phyloP scores from a whole-genome alignment of 352 stramenopile species.

The Plasmopara viticola region DNA sequence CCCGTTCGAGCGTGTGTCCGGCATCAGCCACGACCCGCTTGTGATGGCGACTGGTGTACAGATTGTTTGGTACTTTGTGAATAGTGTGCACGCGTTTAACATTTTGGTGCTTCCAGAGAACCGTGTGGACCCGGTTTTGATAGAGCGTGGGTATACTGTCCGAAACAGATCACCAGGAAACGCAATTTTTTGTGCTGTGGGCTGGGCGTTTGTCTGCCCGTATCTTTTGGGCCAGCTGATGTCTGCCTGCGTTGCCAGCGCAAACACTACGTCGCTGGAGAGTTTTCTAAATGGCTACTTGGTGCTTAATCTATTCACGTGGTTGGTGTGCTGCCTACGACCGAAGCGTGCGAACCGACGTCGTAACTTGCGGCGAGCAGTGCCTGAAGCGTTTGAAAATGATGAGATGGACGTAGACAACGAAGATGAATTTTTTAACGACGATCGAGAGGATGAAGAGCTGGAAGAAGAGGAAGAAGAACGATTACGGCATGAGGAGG shows the following conservation, averaged over 20 bases:
- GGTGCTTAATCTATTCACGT: conserved; percentile 60
- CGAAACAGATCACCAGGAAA: conserved; percentile 54
- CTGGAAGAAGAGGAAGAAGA: conserved; percentile 32
- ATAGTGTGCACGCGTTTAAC: conserved; percentile 51
- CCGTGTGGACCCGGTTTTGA: conserved; percentile 48
- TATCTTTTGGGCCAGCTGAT: conserved; percentile 65
- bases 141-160: conserved; percentile 63
- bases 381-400: conserved; percentile 26
- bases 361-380: conserved; percentile 30
- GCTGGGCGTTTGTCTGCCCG: conserved; percentile 66
- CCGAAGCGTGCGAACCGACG: conserved; percentile 39
- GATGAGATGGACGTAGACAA: conserved; percentile 35
- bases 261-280: conserved; percentile 45
- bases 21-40: conserved; percentile 69
- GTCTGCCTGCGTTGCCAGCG: conserved; percentile 37
- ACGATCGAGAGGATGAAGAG: conserved; percentile 30
- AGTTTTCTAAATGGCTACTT: conserved; percentile 78
- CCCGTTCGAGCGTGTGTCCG: conserved; percentile 62
- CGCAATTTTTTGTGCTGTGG: conserved; percentile 44
- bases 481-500: conserved; percentile 11
- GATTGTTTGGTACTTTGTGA: conserved; percentile 70
- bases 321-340: conserved; percentile 72
- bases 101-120: conserved; percentile 55
- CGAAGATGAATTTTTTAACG: conserved; percentile 33
- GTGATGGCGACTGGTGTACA: conserved; percentile 67